Percentiles rank a stretch among this genome's conserved stretches.
Conservation (phyloP, 1,284 basidiomycete genomes). For the Jaminaea rosea region DNA sequence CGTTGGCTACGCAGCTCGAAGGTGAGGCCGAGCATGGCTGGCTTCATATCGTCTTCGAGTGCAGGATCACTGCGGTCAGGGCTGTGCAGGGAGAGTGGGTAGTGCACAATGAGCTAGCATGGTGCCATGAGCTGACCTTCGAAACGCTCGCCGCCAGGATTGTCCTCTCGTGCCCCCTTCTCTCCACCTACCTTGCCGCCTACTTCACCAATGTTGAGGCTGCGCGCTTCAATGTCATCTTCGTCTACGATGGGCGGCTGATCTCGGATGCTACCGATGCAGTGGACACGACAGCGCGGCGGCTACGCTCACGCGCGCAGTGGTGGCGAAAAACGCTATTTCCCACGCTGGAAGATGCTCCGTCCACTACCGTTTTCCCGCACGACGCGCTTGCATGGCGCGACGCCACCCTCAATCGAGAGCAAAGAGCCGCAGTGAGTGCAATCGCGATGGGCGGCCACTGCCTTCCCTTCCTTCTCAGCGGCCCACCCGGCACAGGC, state of each 20-base stretch:
- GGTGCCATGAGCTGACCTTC: conserved; percentile 3
- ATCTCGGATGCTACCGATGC: not conserved
- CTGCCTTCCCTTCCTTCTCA: conserved; percentile 22
- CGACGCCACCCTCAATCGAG: conserved; percentile 5
- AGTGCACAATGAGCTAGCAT: too few relatives aligned
- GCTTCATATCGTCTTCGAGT: not conserved
- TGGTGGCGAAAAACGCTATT: not conserved
- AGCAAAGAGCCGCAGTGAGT: conserved; percentile 32
- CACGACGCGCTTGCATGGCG: not conserved
- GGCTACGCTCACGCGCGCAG: conserved; percentile 2
- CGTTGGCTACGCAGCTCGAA: not conserved
- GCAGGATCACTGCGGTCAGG: not conserved
- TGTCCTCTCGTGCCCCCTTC: conserved; percentile 3
- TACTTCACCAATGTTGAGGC: conserved; percentile 1
- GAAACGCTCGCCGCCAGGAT: conserved; percentile 7
- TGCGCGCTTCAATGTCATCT: conserved; percentile 8
- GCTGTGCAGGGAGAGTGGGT: not conserved
- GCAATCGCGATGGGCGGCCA: conserved; percentile 20
- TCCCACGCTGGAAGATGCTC: not conserved
- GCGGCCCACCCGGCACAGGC: conserved; percentile 35
- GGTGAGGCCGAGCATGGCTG: not conserved
- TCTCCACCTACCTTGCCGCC: not conserved
- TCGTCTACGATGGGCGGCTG: not conserved
- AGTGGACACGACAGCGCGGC: not conserved
- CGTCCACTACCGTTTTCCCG: too few relatives aligned